These are phyloP conservation scores for Trebouxia sp. DNA, from an alignment of 139 green algal genomes.

Conservation along the genomic window DNA sequence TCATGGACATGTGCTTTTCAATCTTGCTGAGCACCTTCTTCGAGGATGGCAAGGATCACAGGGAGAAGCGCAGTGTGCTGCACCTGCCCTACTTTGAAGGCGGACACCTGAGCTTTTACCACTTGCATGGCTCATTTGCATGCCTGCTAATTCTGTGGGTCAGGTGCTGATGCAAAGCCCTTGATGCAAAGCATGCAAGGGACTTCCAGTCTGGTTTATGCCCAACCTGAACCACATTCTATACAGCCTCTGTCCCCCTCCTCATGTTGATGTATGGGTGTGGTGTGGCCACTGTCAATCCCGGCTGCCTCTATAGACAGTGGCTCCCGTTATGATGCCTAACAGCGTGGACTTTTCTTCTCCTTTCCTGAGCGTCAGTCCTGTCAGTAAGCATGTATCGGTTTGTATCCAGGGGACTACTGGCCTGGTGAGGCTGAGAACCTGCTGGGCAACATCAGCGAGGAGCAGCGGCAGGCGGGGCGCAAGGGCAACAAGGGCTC, in stretches of 20 bases:
- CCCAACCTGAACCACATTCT: too few species aligned
- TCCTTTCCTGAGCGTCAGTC: background rate
- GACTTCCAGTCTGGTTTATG: too few species aligned
- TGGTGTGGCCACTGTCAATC: too few species aligned
- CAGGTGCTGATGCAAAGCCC: too few species aligned
- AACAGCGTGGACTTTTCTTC: too few species aligned
- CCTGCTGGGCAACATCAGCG: constrained; percentile 58
- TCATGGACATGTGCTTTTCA: constrained; percentile 41
- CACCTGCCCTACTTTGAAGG: constrained; percentile 96
- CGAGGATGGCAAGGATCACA: constrained; percentile 77
- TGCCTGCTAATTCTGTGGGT: too few species aligned
- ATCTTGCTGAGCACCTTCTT: constrained; percentile 98
- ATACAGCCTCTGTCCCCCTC: background rate
- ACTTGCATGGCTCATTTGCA: too few species aligned
- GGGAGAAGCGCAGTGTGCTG: constrained; percentile 55
- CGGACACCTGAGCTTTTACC: too few species aligned
- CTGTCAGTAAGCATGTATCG: background rate
- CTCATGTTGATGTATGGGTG: too few species aligned
- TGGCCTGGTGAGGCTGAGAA: constrained; percentile 92
- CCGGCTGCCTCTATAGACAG: too few species aligned
- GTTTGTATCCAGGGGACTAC: constrained; percentile 81
- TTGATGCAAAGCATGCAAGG: too few species aligned
- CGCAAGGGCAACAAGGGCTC: constrained; percentile 47
- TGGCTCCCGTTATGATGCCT: too few species aligned
- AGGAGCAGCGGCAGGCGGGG: constrained; percentile 40